Evolutionary conservation across 2,329 filamentous ascomycete species (phyloP), one percentile per base, ranked within the genome.

Genomic region (Ambrosiella cleistominuta): DNA sequence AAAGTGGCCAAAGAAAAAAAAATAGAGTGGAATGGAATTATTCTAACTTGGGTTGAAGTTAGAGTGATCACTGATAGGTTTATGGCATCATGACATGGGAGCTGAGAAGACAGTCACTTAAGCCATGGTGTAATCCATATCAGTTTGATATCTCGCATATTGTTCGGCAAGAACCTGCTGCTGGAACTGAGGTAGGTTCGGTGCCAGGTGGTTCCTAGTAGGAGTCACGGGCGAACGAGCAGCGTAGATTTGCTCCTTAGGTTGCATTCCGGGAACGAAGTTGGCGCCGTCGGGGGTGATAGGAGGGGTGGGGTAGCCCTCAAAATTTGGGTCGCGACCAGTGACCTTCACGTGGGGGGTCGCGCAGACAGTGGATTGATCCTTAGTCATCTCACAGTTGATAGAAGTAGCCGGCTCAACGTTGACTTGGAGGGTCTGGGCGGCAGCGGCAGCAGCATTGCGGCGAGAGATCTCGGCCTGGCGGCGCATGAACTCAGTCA

Each of bases 291-390:
- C 87, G 3, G 88, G 88, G 0, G 88, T 93, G 67, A 93, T 91
- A 1, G 88, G 88, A 35, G 88, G 88, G 13, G 88, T 93, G 63
- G 90, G 78, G 70, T 89, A 89, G 60, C 87, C 88, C 63, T 88
- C 79, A 42, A 82, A 80, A 62, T 82, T 77, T 56, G 75, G 75
- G 56, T 79, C 72, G 37, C 59, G 55, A n/a, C 73, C 71, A 56
- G 78, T 74, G 63, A 81, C 82, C 61, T 83, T 80, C 54, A 78
- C 79, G 74, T 88, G 83, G 12, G 88, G 88, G 13, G 88, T 93
- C 70, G 82, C 85, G 66, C 86, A 88, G 63, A 83, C 79, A 66
- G 80, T 73, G 62, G 78, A 65, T 45, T 60, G 54, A 35, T 73
- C 69, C 63, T 83, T 77, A 59, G 72, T 37, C 51, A 61, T 61